Conservation (phyloP, 1,284 basidiomycete species). For the Pisolithus thermaeus region DNA sequence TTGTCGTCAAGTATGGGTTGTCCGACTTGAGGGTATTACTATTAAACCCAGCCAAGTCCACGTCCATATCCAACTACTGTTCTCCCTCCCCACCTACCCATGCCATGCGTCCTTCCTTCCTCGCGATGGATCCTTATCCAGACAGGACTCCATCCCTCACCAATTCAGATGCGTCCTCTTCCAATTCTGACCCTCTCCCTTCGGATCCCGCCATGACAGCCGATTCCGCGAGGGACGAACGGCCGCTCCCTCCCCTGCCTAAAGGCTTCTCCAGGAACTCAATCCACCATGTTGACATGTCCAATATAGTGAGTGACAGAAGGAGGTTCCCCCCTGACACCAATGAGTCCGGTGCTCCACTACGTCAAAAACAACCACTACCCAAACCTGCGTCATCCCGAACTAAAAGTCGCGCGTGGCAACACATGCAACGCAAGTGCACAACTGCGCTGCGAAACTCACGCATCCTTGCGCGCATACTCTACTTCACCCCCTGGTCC, state of each 20-base stretch:
- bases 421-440: slow-evolving; percentile 21
- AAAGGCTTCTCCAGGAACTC: not conserved
- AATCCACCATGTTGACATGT: not conserved
- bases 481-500: slow-evolving; percentile 43
- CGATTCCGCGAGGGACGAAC: slow-evolving; percentile 7
- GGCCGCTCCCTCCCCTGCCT: slow-evolving; percentile 21
- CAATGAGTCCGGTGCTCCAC: not conserved
- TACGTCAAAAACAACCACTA: not conserved
- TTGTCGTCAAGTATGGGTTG: not conserved
- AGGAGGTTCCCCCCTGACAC: not conserved
- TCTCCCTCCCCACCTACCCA: not conserved
- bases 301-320: not conserved
- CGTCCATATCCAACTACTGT: no score
- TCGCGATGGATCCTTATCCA: slow-evolving; percentile 20
- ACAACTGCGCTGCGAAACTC: slow-evolving; percentile 35
- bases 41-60: not conserved
- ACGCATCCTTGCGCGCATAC: slow-evolving; percentile 37
- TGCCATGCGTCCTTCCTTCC: slow-evolving; percentile 13
- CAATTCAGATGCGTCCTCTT: slow-evolving; percentile 23
- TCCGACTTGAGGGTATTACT: not conserved
- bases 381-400: slow-evolving; percentile 11
- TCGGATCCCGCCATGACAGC: slow-evolving; percentile 2
- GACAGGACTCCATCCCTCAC: slow-evolving; percentile 28
- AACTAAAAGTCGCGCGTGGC: slow-evolving; percentile 20
- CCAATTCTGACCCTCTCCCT: slow-evolving; percentile 10